Percentiles rank a stretch among this genome's conserved stretches.
Evolutionary conservation across 2,329 filamentous ascomycete species (phyloP).

Genomic region (Penicillium sp.): DNA sequence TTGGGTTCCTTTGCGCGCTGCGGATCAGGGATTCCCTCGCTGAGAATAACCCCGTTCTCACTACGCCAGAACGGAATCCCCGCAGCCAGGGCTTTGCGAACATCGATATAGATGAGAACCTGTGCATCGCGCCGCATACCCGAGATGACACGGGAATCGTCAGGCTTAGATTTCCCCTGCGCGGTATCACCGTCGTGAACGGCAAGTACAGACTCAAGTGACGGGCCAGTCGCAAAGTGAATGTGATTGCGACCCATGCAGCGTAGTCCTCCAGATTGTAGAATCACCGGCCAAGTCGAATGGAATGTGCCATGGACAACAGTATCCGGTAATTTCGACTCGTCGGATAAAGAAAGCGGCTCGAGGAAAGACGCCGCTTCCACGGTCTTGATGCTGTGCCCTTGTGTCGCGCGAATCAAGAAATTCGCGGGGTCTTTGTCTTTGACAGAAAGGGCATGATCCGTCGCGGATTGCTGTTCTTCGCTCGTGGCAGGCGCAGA

Average conservation of each 20-base stretch:
- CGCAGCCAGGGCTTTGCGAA: conserved; percentile 64
- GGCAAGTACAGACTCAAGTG: conserved; percentile 43
- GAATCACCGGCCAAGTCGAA: conserved; percentile 73
- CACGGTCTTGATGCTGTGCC: conserved; percentile 76
- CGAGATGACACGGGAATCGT: conserved; percentile 60
- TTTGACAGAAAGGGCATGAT: conserved; percentile 38
- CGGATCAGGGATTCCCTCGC: conserved; percentile 46
- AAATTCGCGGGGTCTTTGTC: conserved; percentile 64
- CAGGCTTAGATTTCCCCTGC: conserved; percentile 13
- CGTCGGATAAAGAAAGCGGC: conserved; percentile 62
- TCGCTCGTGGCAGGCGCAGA: conserved; percentile 30
- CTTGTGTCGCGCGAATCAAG: conserved; percentile 93
- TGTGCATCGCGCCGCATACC: conserved; percentile 81
- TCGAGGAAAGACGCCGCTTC: conserved; percentile 71
- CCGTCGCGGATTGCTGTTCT: conserved; percentile 34
- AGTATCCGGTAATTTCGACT: conserved; percentile 57
- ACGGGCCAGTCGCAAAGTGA: conserved; percentile 79
- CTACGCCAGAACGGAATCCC: conserved; percentile 74
- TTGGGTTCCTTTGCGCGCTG: conserved; percentile 45
- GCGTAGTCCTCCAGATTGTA: conserved; percentile 73
- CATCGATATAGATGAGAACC: conserved; percentile 75
- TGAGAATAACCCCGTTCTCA: conserved; percentile 74
- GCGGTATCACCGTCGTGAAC: conserved; percentile 18
- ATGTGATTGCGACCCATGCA: conserved; percentile 85
- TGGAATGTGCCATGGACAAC: conserved; percentile 92